Evolutionary conservation across 139 green algal species (phyloP).

Genomic region (Nannochloris sp.): DNA sequence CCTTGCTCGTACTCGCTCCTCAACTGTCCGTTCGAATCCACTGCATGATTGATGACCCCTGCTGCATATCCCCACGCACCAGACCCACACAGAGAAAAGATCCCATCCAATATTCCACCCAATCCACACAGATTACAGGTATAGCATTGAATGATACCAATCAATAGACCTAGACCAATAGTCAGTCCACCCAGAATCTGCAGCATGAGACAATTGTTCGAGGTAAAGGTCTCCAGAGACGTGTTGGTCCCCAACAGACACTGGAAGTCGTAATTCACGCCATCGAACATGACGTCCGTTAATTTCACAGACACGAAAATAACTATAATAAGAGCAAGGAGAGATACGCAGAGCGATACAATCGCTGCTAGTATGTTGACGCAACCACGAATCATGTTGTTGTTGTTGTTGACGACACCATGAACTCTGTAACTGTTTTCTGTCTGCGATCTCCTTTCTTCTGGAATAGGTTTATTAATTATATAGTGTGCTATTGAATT

Average conservation of each 20-base stretch:
- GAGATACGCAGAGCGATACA: no score
- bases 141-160: constrained; percentile 11
- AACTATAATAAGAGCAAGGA: constrained; percentile 4
- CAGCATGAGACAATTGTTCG: constrained; percentile 11
- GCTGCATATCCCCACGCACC: not conserved
- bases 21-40: not conserved
- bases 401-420: no score
- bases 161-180: constrained; percentile 5
- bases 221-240: not conserved
- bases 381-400: no score
- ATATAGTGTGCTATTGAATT: no score
- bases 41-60: not conserved
- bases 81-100: constrained; percentile 1
- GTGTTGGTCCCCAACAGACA: not conserved
- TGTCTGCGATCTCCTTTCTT: no score
- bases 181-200: constrained; percentile 11
- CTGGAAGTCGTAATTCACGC: not conserved
- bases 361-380: no score
- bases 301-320: constrained; percentile 1
- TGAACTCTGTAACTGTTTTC: no score
- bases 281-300: not conserved
- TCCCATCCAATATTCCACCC: constrained; percentile 7
- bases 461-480: no score
- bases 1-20: not conserved
- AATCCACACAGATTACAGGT: constrained; percentile 11